Base-by-base conservation (phyloP, 768 basidiomycete genomes). In the Termitomyces sp. region DNA sequence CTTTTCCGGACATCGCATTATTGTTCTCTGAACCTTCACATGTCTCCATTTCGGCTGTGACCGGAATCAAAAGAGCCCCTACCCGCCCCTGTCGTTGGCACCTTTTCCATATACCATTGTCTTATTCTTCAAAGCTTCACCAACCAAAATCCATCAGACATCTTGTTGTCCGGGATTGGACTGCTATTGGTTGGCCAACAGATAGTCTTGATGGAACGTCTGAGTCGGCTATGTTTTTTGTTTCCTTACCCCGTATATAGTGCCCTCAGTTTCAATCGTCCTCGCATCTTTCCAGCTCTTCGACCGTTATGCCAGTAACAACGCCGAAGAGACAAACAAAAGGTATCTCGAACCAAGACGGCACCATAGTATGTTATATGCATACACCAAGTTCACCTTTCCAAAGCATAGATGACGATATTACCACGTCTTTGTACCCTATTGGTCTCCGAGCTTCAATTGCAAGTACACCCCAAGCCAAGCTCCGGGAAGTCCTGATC, bases 401-500 rank as follows among this genome's bases (percentile, higher is more conserved):
- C 33, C 41, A 57, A 50, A 15, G 37, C 24, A 58, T 58, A 16
- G 52, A 59, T 58, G 59, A 59, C 18, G 62, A 58, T 31, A 24
- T 42, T 11, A 22, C 51, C 54, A 63, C 52, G 42, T 53, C 57
- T 55, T 36, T 44, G 51, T 56, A 48, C 53, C 49, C 57, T 4
- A 63, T 30, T 42, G 63, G 65, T 47, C 67, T 79, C 31, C 71
- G 68, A 39, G 63, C 68, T 6, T 75, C 75, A 5, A 73, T 82
- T 51, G 70, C 74, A 18, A 66, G 72, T 30, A 63, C 73, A 8
- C 67, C 77, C 0, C 76, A 78, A 46, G 54, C 65, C 13, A 73
- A 68, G 55, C 72, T 82, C 6, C 76, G 78, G 31, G 70, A 72
- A 22, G 67, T 77, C 50, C 60, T 80, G 57, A 64, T 73, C 44